These are phyloP conservation scores for Heritiera fomes DNA, from an alignment of 345 rosid species.

Conservation along the genomic window DNA sequence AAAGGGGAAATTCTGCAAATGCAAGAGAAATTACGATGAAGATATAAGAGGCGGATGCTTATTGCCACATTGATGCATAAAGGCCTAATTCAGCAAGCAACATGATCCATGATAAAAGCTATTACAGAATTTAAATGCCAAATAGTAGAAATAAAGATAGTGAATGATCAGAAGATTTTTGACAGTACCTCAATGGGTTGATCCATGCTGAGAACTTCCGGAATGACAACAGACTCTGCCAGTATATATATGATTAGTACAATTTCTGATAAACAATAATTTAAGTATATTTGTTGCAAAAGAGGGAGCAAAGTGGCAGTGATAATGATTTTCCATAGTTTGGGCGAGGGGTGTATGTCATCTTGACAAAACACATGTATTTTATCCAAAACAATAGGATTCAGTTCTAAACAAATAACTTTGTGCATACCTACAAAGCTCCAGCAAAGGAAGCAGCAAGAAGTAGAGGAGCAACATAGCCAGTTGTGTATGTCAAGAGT, in stretches of 20 bases:
- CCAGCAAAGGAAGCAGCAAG: constrained; percentile 97
- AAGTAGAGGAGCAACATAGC: constrained; percentile 88
- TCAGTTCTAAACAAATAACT: constrained; percentile 5
- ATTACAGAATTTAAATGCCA: not conserved
- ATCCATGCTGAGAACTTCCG: constrained; percentile 92
- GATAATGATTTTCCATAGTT: not conserved
- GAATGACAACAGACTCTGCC: constrained; percentile 86
- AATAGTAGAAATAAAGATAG: not conserved
- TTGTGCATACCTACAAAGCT: constrained; percentile 71
- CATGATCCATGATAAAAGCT: not conserved
- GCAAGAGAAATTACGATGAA: not conserved
- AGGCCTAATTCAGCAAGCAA: not conserved
- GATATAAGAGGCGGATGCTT: not conserved
- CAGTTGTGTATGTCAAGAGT: constrained; percentile 88
- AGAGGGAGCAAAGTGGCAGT: not conserved
- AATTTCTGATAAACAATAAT: not conserved
- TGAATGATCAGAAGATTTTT: not conserved
- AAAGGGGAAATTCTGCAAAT: not conserved
- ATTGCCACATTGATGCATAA: not conserved
- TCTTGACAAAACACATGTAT: not conserved
- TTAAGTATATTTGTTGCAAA: not conserved
- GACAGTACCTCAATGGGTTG: constrained; percentile 77
- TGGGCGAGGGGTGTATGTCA: not conserved
- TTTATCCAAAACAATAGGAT: not conserved
- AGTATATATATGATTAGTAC: not conserved